These are phyloP conservation scores for Dendrocalamus latiflorus DNA, from an alignment of 202 grass and related monocot genomes.

Conservation along the genomic window DNA sequence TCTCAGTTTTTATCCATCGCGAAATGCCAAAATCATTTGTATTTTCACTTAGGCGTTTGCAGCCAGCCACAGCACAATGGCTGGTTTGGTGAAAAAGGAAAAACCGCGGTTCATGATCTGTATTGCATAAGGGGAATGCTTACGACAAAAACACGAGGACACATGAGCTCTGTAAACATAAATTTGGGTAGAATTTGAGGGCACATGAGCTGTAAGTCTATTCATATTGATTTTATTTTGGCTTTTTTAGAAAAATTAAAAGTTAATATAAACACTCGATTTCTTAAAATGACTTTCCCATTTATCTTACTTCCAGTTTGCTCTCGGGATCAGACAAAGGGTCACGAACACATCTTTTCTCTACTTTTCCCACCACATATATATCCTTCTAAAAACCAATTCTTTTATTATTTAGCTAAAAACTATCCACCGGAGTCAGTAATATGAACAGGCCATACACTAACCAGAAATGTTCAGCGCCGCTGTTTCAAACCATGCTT, in stretches of 20 bases:
- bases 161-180: not conserved
- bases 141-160: not conserved
- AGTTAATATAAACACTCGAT: no score
- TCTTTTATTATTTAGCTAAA: no score
- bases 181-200: not conserved
- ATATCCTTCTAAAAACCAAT: no score
- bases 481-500: not conserved
- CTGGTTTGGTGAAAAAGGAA: not conserved
- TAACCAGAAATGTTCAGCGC: not conserved
- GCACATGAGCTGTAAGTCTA: not conserved
- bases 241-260: no score
- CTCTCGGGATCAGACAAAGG: no score
- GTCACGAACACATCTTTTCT: no score
- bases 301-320: no score
- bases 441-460: not conserved
- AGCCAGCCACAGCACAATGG: not conserved
- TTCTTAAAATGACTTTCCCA: no score
- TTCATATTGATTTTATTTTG: no score
- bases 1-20: not conserved
- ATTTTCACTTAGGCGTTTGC: not conserved
- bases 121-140: not conserved
- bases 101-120: not conserved
- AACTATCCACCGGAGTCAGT: no score
- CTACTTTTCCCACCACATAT: no score
- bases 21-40: not conserved